Base-by-base conservation (phyloP, 179 eudicot species). In the Beta corolliflora region DNA sequence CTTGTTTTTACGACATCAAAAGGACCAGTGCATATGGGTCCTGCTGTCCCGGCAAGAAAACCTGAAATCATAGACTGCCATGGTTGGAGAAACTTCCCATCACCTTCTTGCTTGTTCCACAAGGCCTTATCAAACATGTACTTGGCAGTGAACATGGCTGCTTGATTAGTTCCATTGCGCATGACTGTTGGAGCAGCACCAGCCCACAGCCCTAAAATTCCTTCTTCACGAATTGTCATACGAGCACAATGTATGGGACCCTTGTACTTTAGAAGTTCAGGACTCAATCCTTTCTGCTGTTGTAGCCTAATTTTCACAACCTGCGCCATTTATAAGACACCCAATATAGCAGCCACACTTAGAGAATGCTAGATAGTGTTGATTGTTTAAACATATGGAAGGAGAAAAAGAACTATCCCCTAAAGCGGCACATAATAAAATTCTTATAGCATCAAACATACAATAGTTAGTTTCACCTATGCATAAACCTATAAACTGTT, bases 51-150 rank as follows among this genome's bases (percentile, higher is more conserved):
- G 1, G 99, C 99, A 70, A 95, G 93, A 71, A 95, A 95, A 8
- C 99, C 99, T 15, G 99, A 94, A 65, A 92, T 89, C 99, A 95
- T 95, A n/a, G 98, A 95, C 83, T 95, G 99, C 98, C 98, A 94
- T 45, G 99, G 98, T 72, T 81, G 87, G 71, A 95, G 97, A 65
- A 90, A 90, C 68, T 71, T 86, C 14, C 99, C 96, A 44, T 95
- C 99, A 29, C 99, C 99, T 85, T 95, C 99, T 63, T 90, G 93
- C 85, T 91, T 95, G 50, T 88, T 86, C 99, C 99, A 95, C 75
- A 95, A 79, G 60, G 90, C 44, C 67, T 75, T 84, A 81, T 95
- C 99, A 69, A 94, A 92, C 76, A 88, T 82, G 76, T 91, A 89
- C 83, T 95, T 95, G 77, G 98, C 99, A 12, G 97, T 85, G 84